Percentiles rank a stretch among this genome's conserved stretches.
These are phyloP conservation scores for Pseudogymnoascus sp. DNA, from an alignment of 2,329 filamentous ascomycete species.

Conservation along the genomic window DNA sequence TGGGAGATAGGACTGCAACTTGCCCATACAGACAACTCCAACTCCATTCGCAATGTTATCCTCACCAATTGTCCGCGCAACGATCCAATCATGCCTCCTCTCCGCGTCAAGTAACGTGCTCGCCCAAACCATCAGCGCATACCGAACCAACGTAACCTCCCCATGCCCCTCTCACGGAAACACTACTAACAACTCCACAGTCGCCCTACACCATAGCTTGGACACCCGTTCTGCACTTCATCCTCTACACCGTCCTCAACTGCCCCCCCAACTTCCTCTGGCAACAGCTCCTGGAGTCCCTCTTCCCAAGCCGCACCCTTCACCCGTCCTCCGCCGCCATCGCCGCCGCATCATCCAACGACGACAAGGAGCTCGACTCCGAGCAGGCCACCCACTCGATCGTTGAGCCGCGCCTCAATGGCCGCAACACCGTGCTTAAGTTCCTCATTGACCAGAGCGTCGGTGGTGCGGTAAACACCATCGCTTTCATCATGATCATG, in stretches of 20 bases:
- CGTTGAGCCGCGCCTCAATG: slow-evolving; percentile 44
- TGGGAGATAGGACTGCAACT: too few species aligned
- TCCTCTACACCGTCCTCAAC: slow-evolving; percentile 62
- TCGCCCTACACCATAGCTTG: slow-evolving; percentile 52
- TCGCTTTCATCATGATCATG: slow-evolving; percentile 53
- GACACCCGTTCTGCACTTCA: slow-evolving; percentile 65
- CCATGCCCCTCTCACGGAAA: not conserved
- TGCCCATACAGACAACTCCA: not conserved
- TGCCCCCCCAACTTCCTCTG: slow-evolving; percentile 80
- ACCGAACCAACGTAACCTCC: slow-evolving; percentile 46
- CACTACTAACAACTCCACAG: not conserved
- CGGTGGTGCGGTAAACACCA: slow-evolving; percentile 55
- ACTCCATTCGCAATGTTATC: slow-evolving; percentile 11
- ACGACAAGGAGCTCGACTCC: slow-evolving; percentile 34
- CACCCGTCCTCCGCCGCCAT: slow-evolving; percentile 33
- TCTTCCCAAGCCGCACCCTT: slow-evolving; percentile 57
- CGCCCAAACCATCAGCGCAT: slow-evolving; percentile 60
- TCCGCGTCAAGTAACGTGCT: slow-evolving; percentile 62
- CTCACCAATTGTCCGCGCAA: slow-evolving; percentile 49
- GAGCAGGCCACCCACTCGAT: slow-evolving; percentile 36
- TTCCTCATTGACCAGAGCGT: slow-evolving; percentile 61
- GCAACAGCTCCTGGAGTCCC: slow-evolving; percentile 70
- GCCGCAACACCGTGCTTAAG: slow-evolving; percentile 58
- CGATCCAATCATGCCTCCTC: slow-evolving; percentile 57
- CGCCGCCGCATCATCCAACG: slow-evolving; percentile 30